Evolutionary conservation across 176 grass and related monocot species (phyloP).

Genomic region (Ensete ventricosum): DNA sequence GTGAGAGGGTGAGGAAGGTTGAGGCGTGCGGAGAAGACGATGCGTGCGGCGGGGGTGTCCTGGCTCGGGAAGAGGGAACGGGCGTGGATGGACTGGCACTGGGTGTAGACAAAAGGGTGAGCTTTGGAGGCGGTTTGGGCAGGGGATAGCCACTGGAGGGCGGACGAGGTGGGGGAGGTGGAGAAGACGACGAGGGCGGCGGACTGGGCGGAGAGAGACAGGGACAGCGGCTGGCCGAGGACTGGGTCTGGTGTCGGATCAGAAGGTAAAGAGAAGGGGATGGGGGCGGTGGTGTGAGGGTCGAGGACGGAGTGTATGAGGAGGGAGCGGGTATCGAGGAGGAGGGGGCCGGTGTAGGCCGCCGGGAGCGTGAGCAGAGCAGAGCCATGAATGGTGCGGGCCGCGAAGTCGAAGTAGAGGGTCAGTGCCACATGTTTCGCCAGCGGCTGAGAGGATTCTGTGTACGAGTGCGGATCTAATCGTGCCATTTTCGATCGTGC

Average conservation of each 20-base stretch:
- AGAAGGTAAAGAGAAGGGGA: constrained; percentile 46
- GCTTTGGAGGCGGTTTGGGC: constrained; percentile 34
- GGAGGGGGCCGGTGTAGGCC: constrained; percentile 49
- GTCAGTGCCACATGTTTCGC: constrained; percentile 36
- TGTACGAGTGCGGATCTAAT: constrained; percentile 88
- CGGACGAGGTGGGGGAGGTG: constrained; percentile 32
- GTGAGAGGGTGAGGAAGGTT: constrained; percentile 63
- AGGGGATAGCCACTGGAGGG: constrained; percentile 58
- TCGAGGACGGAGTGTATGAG: constrained; percentile 41
- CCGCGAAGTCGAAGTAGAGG: constrained; percentile 83
- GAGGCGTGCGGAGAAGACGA: constrained; percentile 44
- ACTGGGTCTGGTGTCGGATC: constrained; percentile 30
- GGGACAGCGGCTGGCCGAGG: constrained; percentile 52
- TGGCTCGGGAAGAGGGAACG: constrained; percentile 81
- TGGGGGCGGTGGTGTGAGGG: constrained; percentile 9
- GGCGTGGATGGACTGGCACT: constrained; percentile 89
- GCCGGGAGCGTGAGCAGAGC: constrained; percentile 44
- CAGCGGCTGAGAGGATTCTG: constrained; percentile 47
- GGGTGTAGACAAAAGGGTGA: constrained; percentile 72
- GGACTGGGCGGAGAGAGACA: constrained; percentile 31
- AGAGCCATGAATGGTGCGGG: constrained; percentile 49
- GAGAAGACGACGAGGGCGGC: constrained; percentile 1
- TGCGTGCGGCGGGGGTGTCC: constrained; percentile 20
- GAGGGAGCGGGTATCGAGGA: constrained; percentile 57
- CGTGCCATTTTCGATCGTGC: constrained; percentile 38